Percentiles rank a stretch among this genome's conserved stretches.
phyloP scores from a whole-genome alignment of 768 basidiomycete genomes.

The Suillus luteus region DNA sequence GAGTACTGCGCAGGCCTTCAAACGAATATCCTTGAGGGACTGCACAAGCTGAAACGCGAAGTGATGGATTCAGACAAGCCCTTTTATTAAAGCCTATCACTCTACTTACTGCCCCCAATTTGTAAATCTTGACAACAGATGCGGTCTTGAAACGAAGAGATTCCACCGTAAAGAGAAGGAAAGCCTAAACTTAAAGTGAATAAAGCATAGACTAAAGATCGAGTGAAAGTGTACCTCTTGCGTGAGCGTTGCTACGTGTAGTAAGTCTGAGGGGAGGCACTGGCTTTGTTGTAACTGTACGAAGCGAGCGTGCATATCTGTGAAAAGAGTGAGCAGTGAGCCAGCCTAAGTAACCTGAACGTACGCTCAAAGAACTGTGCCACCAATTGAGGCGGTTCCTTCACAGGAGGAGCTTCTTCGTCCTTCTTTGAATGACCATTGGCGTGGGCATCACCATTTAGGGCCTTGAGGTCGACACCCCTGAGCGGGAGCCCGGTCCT shows the following conservation, averaged over 20 bases:
- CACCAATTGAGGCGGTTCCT: conserved; percentile 58
- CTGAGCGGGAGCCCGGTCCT: conserved; percentile 71
- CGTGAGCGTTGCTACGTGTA: conserved; percentile 71
- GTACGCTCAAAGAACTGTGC: conserved; percentile 63
- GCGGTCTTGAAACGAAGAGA: conserved; percentile 72
- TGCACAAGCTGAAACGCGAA: conserved; percentile 55
- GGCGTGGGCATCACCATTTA: conserved; percentile 34
- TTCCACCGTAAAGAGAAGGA: conserved; percentile 69
- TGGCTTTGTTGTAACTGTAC: conserved; percentile 40
- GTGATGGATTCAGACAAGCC: background rate
- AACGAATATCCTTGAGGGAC: conserved; percentile 63
- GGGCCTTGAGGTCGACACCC: conserved; percentile 51
- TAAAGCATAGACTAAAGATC: background rate
- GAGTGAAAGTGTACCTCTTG: conserved; percentile 59
- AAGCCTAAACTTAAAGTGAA: conserved; percentile 49
- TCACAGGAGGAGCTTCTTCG: conserved; percentile 67
- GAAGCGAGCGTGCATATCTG: conserved; percentile 62
- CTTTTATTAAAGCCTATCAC: background rate
- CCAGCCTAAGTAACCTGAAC: conserved; percentile 13
- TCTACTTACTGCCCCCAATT: conserved; percentile 63
- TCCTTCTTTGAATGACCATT: conserved; percentile 65
- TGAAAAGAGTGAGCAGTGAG: conserved; percentile 1
- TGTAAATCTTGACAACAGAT: conserved; percentile 70
- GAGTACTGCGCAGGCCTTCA: conserved; percentile 51
- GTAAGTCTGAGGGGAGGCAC: conserved; percentile 50